Percentiles rank a stretch among this genome's conserved stretches.
These are phyloP conservation scores for grape (Vitis vinifera) DNA, from an alignment of 164 flowering plant species.

Conservation along the genomic window ASM3070453v1 NC_081816.1:9744001-9744500, in stretches of 20 bases:
- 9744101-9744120: background rate
- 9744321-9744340: background rate
- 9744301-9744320: background rate
- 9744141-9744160: background rate
- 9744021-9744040: no score
- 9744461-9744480: no score
- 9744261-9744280: slow-evolving; percentile 37
- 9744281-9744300: slow-evolving; percentile 49
- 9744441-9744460: no score
- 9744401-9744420: no score
- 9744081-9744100: background rate
- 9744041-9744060: no score
- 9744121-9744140: background rate
- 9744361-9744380: background rate
- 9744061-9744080: no score
- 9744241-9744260: slow-evolving; percentile 31
- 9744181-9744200: background rate
- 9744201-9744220: background rate
- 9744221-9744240: slow-evolving; percentile 11
- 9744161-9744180: background rate
- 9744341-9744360: background rate
- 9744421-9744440: no score
- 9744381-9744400: no score
- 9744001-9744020: no score
- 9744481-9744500: no score